Base-by-base conservation (phyloP, 2,329 filamentous ascomycete species). In the Sarocladium strictum region DNA sequence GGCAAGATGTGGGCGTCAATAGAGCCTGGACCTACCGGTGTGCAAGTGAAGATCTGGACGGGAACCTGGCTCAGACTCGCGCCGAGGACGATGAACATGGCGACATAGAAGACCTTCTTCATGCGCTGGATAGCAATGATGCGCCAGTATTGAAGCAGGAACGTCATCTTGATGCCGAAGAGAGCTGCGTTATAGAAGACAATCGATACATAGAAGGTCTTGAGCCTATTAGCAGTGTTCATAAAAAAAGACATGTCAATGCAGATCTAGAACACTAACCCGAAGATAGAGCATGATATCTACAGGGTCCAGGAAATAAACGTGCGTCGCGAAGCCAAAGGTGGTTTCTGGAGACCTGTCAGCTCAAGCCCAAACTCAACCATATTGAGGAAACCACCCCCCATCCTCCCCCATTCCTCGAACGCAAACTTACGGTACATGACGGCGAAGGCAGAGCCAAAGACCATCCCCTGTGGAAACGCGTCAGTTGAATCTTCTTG, bases 61-160 rank as follows among this genome's bases (percentile, higher is more conserved):
- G 29, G 29, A 14, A 51, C 17, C 47, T 51, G 47, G 17, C 47
- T 51, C 12, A 51, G 12, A 23, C 27, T 33, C 5, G 47, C 47
- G 3, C 47, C 47, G 12, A 51, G 24, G 5, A 51, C 47, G 35
- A 51, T 23, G 11, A 35, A 82, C 47, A 51, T 51, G 26, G 27
- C 26, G 23, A 51, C 17, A 15, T 35, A 51, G 12, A 51, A 51
- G 27, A 51, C 29, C 27, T 51, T 51, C 29, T 35, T 51, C 47
- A 51, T 51, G 5, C 29, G 17, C 17, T 51, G 47, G n/a, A 51
- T 51, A 23, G 47, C 47, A 32, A 51, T 33, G 17, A 51, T 51
- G 17, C 47, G 47, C 47, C 47, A 51, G 17, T 51, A 51, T 35
- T 35, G 27, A 6, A 51, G 47, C 3, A 51, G 47, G 29, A 51